phyloP scores from a whole-genome alignment of 1,139 yeast species.

The Suhomyces wounanorum region DNA sequence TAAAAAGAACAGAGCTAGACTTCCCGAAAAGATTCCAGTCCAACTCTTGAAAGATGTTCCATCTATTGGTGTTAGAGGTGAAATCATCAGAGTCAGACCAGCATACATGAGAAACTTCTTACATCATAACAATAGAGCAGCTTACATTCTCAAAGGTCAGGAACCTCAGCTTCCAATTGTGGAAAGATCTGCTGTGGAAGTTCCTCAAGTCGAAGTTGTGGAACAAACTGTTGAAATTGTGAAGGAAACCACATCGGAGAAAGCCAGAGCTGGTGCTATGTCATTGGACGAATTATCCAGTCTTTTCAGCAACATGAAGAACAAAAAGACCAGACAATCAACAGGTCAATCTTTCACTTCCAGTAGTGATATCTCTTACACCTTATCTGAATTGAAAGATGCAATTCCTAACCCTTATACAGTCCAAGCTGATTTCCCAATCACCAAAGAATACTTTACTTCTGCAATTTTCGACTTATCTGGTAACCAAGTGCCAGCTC shows the following conservation, averaged over 20 bases:
- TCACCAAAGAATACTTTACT: constrained; percentile 29
- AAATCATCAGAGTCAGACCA: constrained; percentile 74
- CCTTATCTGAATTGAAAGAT: constrained; percentile 35
- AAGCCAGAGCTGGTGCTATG: constrained; percentile 28
- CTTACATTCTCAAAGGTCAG: constrained; percentile 56
- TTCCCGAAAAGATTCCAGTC: constrained; percentile 53
- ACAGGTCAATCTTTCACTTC: constrained; percentile 15
- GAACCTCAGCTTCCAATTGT: constrained; percentile 67
- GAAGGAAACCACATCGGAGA: constrained; percentile 4
- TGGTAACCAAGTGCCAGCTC: constrained; percentile 34
- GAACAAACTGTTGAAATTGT: constrained; percentile 7
- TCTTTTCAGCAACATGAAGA: constrained; percentile 34
- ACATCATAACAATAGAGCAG: constrained; percentile 72
- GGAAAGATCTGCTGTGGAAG: constrained; percentile 24
- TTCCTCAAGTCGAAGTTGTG: constrained; percentile 3
- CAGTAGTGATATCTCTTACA: constrained; percentile 22
- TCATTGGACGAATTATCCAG: constrained; percentile 43
- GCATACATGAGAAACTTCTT: constrained; percentile 81
- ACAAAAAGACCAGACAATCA: constrained; percentile 12
- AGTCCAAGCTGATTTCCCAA: constrained; percentile 27
- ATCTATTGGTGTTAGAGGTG: constrained; percentile 64
- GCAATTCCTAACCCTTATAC: constrained; percentile 32
- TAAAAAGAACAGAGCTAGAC: constrained; percentile 16
- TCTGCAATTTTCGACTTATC: constrained; percentile 29
- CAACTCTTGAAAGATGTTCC: constrained; percentile 72